Evolutionary conservation across 495 filamentous ascomycete species (phyloP), one percentile per base, ranked within the genome.

Genomic region (Xeromyces bisporus): DNA sequence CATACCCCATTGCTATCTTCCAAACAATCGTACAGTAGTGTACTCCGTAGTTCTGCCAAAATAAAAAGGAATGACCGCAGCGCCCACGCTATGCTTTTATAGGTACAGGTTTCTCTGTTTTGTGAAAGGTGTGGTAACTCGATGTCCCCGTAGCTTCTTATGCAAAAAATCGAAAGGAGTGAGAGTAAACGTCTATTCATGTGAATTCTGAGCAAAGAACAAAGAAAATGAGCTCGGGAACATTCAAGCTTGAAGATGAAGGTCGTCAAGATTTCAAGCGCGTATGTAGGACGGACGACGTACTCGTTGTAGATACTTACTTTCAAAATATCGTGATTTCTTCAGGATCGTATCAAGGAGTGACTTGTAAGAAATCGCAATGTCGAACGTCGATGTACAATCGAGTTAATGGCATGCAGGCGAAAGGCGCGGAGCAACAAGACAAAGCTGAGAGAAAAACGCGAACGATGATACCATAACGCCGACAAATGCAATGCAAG

Each of bases 41-140:
- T n/a, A n/a, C 31, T 39, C 40, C 36, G 39, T 34, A 38, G 42
- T 46, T 50, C 55, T 50, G 53, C 53, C 40, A 41, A 46, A 47
- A 53, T 43, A 36, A 42, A 40, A 60, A 61, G 55, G 57, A 61
- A 56, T 45, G 57, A 58, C 51, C 46, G 57, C 53, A 55, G 51
- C 55, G 54, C 48, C 56, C 43, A 46, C 50, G 46, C 52, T 53
- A 61, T 58, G 55, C 55, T 39, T 47, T 36, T 15, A 5, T n/a
- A 38, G 56, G 50, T 35, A 56, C 44, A 42, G 56, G 58, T 55
- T 58, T 35, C 43, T 41, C 32, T 41, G 38, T 6, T 15, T 5
- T 16, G 11, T 31, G 34, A 47, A 57, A 55, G 53, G 55, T 56
- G 47, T 47, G 55, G 26, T 30, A 53, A 48, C 50, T 51, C 40